Evolutionary conservation across 441 rosid species (phyloP).

Genomic region (Syzygium malaccense): DNA sequence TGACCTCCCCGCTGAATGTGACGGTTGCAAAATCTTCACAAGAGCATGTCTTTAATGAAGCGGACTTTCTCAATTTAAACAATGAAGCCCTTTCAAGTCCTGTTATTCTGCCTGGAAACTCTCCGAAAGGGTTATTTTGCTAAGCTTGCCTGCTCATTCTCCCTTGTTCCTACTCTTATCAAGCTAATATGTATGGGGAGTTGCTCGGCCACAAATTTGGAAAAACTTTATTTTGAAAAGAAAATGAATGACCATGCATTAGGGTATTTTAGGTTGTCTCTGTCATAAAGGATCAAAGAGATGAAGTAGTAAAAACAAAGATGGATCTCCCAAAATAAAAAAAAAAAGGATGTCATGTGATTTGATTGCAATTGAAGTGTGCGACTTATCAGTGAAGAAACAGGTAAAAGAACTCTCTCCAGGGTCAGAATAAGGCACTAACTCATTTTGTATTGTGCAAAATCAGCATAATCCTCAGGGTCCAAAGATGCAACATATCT

Average conservation of each 20-base stretch:
- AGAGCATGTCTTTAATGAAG: conserved; percentile 1
- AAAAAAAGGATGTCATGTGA: neutral
- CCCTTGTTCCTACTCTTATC: neutral
- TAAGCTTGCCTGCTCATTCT: neutral
- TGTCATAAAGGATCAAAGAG: neutral
- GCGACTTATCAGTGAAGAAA: neutral
- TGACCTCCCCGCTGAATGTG: conserved; percentile 5
- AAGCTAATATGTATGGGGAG: neutral
- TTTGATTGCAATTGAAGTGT: neutral
- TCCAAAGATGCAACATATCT: neutral
- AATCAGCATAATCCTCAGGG: neutral
- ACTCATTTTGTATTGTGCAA: neutral
- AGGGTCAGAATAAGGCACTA: neutral
- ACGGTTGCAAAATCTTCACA: neutral
- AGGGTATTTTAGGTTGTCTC: neutral
- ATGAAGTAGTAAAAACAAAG: neutral
- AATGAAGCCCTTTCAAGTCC: neutral
- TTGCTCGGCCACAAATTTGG: neutral
- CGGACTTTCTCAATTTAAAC: neutral
- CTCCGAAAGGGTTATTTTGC: conserved; percentile 15
- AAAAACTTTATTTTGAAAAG: neutral
- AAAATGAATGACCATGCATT: neutral
- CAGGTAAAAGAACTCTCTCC: neutral
- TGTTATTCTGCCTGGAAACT: neutral
- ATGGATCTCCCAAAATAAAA: neutral